Evolutionary conservation across 805 yeast genomes (phyloP).

Genomic region (Torulaspora quercuum): DNA sequence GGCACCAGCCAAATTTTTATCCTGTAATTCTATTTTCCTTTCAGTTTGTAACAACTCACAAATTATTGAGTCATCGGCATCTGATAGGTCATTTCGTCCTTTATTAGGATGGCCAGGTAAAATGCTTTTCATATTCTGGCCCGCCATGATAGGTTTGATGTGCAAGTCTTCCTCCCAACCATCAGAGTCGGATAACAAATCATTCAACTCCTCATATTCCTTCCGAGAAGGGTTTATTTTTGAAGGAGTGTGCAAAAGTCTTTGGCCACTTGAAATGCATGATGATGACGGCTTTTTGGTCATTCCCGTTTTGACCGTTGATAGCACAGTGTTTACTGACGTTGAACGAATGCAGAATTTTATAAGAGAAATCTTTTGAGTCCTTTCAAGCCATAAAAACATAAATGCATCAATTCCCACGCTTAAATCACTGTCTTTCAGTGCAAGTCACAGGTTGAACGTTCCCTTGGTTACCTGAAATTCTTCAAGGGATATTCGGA

Average conservation of each 20-base stretch:
- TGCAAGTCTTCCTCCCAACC: slow-evolving; percentile 26
- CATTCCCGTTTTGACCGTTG: slow-evolving; percentile 8
- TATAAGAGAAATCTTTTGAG: slow-evolving; percentile 1
- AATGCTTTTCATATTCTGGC: neutral
- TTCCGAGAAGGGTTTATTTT: slow-evolving; percentile 4
- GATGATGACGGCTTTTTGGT: slow-evolving; percentile 6
- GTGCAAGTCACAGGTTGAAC: too few relatives aligned
- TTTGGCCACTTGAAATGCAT: slow-evolving; percentile 6
- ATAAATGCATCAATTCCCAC: slow-evolving; percentile 10
- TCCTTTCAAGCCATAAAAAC: slow-evolving; percentile 7
- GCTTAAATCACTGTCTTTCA: neutral
- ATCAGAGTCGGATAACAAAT: slow-evolving; percentile 26
- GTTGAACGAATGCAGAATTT: neutral
- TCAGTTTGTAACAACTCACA: slow-evolving; percentile 10
- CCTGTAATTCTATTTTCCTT: neutral
- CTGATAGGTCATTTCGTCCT: slow-evolving; percentile 12
- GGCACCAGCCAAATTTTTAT: slow-evolving; percentile 13
- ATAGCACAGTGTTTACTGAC: neutral
- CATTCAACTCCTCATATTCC: slow-evolving; percentile 21
- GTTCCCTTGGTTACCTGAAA: too few relatives aligned
- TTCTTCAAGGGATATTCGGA: too few relatives aligned
- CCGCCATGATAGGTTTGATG: neutral
- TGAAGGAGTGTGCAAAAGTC: slow-evolving; percentile 1
- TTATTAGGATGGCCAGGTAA: neutral
- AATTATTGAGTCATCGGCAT: slow-evolving; percentile 17